Percentiles rank a stretch among this genome's conserved stretches.
phyloP scores from a whole-genome alignment of 768 basidiomycete species.

The Fibroporia radiculosa region DNA sequence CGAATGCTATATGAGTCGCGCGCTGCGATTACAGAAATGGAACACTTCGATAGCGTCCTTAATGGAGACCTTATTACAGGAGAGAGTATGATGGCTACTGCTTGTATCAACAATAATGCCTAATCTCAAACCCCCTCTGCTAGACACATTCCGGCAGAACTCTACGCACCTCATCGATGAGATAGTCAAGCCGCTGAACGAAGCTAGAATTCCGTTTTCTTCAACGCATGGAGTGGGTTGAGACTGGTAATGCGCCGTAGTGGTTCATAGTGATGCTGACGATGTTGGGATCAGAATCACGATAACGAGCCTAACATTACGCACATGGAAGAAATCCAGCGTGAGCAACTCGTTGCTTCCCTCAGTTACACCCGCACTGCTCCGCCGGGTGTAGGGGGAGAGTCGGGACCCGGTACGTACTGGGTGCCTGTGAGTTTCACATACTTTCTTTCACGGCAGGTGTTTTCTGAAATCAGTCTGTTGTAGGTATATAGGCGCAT shows the following conservation, averaged over 20 bases:
- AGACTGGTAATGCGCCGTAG: too few relatives aligned
- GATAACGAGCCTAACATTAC: constrained; percentile 70
- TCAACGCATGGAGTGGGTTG: constrained; percentile 58
- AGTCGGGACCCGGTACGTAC: constrained; percentile 60
- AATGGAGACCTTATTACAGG: constrained; percentile 74
- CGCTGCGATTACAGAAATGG: not conserved
- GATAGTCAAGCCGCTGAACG: constrained; percentile 54
- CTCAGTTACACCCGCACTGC: constrained; percentile 57
- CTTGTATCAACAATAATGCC: not conserved
- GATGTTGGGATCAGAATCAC: constrained; percentile 71
- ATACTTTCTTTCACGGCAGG: not conserved
- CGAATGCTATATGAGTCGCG: not conserved
- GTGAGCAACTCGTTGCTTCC: constrained; percentile 47
- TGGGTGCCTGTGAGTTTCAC: constrained; percentile 60
- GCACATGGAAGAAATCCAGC: constrained; percentile 56
- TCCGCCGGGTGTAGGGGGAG: constrained; percentile 55
- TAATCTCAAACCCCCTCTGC: not conserved
- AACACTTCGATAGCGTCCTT: constrained; percentile 37
- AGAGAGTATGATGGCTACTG: constrained; percentile 37
- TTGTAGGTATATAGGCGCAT: constrained; percentile 30
- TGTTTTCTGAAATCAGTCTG: too few relatives aligned
- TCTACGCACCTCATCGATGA: constrained; percentile 58
- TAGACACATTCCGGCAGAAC: constrained; percentile 58
- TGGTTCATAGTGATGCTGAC: too few relatives aligned
- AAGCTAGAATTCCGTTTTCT: constrained; percentile 53